A percentile compares a stretch with the other conserved stretches of the same genome.
Conservation (phyloP, 257 asterid genomes). For the Solanum pimpinellifolium region DNA sequence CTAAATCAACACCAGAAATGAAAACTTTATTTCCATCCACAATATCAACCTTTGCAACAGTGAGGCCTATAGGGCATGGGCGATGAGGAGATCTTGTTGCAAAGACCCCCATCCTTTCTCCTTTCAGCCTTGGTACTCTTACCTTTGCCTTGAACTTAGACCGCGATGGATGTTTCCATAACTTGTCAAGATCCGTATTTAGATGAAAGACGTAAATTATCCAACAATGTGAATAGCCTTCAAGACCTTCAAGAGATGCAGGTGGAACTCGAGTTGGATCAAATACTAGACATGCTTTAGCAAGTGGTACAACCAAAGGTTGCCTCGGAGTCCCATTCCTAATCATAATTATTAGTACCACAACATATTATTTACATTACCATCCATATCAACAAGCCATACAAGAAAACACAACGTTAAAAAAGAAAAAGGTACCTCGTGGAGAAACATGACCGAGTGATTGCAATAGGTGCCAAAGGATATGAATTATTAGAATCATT, state of each 20-base stretch:
- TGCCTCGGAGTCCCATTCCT: slow-evolving; percentile 93
- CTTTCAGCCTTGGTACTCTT: slow-evolving; percentile 80
- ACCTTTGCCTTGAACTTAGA: slow-evolving; percentile 94
- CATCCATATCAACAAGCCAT: background rate
- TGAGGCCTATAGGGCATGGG: slow-evolving; percentile 90
- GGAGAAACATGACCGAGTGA: slow-evolving; percentile 72
- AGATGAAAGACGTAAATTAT: slow-evolving; percentile 83
- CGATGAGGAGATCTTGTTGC: slow-evolving; percentile 99
- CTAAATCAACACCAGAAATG: slow-evolving; percentile 93
- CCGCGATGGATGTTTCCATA: slow-evolving; percentile 80
- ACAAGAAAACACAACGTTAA: background rate
- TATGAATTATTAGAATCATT: slow-evolving; percentile 31
- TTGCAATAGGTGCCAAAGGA: slow-evolving; percentile 86
- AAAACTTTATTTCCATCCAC: slow-evolving; percentile 41
- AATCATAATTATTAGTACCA: background rate
- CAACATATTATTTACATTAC: background rate
- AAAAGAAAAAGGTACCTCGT: slow-evolving; percentile 43
- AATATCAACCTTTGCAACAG: slow-evolving; percentile 95
- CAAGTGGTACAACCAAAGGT: slow-evolving; percentile 93
- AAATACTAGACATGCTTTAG: slow-evolving; percentile 63
- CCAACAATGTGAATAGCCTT: slow-evolving; percentile 92
- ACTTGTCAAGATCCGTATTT: slow-evolving; percentile 82
- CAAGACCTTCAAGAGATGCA: slow-evolving; percentile 86
- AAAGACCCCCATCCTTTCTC: slow-evolving; percentile 82
- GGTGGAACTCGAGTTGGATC: slow-evolving; percentile 67